Base-by-base conservation (phyloP, 495 filamentous ascomycete species). In the Clavariopsis aquatica region DNA sequence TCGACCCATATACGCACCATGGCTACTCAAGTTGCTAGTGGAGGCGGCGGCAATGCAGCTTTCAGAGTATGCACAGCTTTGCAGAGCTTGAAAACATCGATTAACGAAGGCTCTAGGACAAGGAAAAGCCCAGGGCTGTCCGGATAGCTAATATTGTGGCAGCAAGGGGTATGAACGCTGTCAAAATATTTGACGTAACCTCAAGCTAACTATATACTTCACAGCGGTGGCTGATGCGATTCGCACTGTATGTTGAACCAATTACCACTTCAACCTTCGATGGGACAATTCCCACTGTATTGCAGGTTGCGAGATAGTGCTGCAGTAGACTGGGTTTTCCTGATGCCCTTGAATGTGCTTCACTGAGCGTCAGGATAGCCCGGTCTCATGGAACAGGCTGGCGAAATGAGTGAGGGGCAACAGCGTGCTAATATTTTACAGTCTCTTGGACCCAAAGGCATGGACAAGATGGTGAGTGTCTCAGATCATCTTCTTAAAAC, bases 91-190 rank as follows among this genome's bases (percentile, higher is more conserved):
- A 19, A 58, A 61, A 51, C 51, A 65, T 62, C 15, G 15, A 76
- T 77, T 75, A 69, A 68, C 68, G 15, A 63, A 63, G 69, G 70
- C 62, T 73, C 60, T 74, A 95, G 90, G 91, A 96, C 78, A 98
- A 96, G 84, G 93, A 96, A 82, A 98, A 98, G 89, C 94, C 94
- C 63, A 85, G 90, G 82, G 95, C 94, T 56, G 94, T 98, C 67
- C 90, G 94, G 62, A 89, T 87, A 57, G 89, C 90, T 62, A 98
- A 98, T 78, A 98, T 98, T 78, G 87, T 96, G 69, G 94, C 94
- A 69, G 94, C 94, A 69, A 87, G 93, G 90, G 91, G 91, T 94
- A 85, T 76, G 75, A 59, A 66, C 17, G 43, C 49, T 59, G 54
- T 49, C 58, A 26, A 29, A 61, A 63, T 38, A 73, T 47, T 60